Evolutionary conservation across 352 stramenopile species (phyloP).

Genomic region (Phytophthora ohioensis): DNA sequence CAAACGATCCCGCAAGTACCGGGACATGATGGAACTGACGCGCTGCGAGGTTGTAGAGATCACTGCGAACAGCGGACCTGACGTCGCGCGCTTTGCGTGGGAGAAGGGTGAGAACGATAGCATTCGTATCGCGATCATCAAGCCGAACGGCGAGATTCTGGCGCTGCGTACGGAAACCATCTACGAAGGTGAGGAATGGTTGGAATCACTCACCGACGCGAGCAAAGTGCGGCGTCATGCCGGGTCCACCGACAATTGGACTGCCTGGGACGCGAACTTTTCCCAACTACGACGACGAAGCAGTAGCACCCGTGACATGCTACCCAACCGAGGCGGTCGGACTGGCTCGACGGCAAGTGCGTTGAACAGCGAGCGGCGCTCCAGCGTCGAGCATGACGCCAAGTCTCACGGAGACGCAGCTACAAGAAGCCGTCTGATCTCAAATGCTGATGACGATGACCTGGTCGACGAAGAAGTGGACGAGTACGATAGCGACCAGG

Average conservation of each 20-base stretch:
- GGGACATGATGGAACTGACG: slow-evolving; percentile 78
- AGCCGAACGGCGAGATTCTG: slow-evolving; percentile 71
- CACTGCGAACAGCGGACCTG: slow-evolving; percentile 51
- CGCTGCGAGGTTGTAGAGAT: slow-evolving; percentile 79
- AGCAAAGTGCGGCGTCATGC: slow-evolving; percentile 56
- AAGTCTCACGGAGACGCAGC: slow-evolving; percentile 10
- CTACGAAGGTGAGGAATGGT: slow-evolving; percentile 85
- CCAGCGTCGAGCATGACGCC: slow-evolving; percentile 22
- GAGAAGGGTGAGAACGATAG: slow-evolving; percentile 60
- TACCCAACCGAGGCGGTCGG: slow-evolving; percentile 21
- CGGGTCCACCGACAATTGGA: slow-evolving; percentile 24
- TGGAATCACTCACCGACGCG: slow-evolving; percentile 79
- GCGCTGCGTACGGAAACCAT: slow-evolving; percentile 80
- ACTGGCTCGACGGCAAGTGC: slow-evolving; percentile 29
- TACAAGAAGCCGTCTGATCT: neutral
- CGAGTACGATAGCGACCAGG: slow-evolving; percentile 33
- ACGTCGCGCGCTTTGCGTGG: slow-evolving; percentile 63
- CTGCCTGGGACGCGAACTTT: slow-evolving; percentile 51
- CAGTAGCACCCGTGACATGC: slow-evolving; percentile 38
- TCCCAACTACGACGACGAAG: slow-evolving; percentile 46
- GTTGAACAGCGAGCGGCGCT: slow-evolving; percentile 31
- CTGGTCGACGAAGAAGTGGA: slow-evolving; percentile 31
- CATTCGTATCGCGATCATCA: slow-evolving; percentile 80
- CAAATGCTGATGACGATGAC: slow-evolving; percentile 25
- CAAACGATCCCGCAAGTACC: slow-evolving; percentile 79